A percentile compares a stretch with the other conserved stretches of the same genome.
Conservation (phyloP, 2,329 filamentous ascomycete species). For the Aspergillus aculeatus region DNA sequence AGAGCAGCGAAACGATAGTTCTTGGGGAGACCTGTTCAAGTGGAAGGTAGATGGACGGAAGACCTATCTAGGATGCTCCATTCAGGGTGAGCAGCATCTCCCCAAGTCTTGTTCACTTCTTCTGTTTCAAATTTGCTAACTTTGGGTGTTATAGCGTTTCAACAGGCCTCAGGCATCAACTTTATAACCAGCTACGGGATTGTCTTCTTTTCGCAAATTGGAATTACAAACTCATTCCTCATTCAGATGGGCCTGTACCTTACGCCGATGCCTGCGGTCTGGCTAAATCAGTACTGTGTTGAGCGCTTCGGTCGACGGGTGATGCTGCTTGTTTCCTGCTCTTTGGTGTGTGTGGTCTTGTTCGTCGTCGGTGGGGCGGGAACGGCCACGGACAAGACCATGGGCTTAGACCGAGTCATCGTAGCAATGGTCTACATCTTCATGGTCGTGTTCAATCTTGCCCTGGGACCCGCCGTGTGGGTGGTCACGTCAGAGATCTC, state of each 20-base stretch:
- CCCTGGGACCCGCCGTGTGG: constrained; percentile 12
- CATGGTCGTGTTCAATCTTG: constrained; percentile 14
- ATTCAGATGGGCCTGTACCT: constrained; percentile 5
- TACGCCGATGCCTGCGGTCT: constrained; percentile 1
- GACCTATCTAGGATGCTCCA: neutral
- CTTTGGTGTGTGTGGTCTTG: neutral
- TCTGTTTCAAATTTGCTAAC: neutral
- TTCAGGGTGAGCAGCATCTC: neutral
- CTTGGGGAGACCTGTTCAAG: neutral
- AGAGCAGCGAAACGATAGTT: constrained; percentile 5
- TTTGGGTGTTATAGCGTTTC: neutral
- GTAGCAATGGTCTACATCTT: constrained; percentile 15
- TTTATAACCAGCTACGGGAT: constrained; percentile 4
- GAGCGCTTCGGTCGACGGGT: constrained; percentile 2
- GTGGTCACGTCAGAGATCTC: constrained; percentile 13
- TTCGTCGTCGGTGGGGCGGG: constrained; percentile 1
- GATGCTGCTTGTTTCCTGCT: neutral
- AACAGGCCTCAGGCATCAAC: constrained; percentile 2
- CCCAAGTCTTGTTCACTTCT: too few species aligned
- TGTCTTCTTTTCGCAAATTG: neutral
- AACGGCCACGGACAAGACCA: neutral
- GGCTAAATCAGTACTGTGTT: constrained; percentile 3
- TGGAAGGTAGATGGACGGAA: neutral
- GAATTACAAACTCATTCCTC: neutral
- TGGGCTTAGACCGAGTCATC: constrained; percentile 6